These are phyloP conservation scores for Eutrema heterophyllum DNA, from an alignment of 345 rosid species.

Conservation along the genomic window DNA sequence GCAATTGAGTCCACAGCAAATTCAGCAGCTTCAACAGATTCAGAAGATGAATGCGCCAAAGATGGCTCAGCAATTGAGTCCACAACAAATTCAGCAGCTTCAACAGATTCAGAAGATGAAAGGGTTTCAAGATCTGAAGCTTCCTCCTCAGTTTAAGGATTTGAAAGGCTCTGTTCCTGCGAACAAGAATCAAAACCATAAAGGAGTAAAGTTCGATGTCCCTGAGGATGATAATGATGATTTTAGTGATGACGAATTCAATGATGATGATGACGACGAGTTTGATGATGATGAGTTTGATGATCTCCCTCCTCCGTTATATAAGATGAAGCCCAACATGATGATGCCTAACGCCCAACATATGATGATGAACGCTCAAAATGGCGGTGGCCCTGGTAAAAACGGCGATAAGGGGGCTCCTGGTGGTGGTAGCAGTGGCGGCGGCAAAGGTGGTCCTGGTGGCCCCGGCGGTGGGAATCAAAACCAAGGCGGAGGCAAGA, in stretches of 20 bases:
- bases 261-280: conserved; percentile 38
- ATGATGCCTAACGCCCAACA: conserved; percentile 36
- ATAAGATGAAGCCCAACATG: conserved; percentile 47
- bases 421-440: conserved; percentile 11
- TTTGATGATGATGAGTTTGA: conserved; percentile 38
- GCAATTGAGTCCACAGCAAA: conserved; percentile 43
- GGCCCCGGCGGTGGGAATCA: conserved; percentile 38
- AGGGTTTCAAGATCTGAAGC: conserved; percentile 63
- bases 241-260: conserved; percentile 34
- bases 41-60: conserved; percentile 62
- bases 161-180: conserved; percentile 40
- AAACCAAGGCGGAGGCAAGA: conserved; percentile 40
- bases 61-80: conserved; percentile 37
- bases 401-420: conserved; percentile 36
- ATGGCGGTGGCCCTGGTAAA: conserved; percentile 38
- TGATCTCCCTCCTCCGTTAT: conserved; percentile 36
- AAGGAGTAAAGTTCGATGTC: conserved; percentile 39
- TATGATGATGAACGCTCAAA: conserved; percentile 45
- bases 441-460: conserved; percentile 31
- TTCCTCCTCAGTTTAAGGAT: conserved; percentile 56
- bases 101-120: conserved; percentile 71
- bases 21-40: conserved; percentile 55
- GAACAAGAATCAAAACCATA: conserved; percentile 39
- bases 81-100: conserved; percentile 48
- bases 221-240: conserved; percentile 54